These are phyloP conservation scores for Pontederia crassipes DNA, from an alignment of 176 grass and related monocot genomes.

Conservation along the genomic window DNA sequence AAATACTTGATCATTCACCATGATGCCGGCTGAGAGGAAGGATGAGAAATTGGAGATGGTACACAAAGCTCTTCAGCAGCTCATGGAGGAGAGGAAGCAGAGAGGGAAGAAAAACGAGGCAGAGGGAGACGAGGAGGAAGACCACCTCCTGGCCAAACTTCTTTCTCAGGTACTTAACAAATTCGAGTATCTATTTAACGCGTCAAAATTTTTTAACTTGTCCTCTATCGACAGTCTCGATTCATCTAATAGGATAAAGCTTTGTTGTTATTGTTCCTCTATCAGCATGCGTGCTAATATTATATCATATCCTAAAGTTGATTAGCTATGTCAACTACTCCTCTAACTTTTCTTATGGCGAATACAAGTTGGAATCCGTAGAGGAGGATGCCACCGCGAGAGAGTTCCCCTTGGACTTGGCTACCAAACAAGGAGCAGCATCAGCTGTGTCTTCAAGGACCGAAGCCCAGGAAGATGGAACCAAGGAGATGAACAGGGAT, in stretches of 20 bases:
- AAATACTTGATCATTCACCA: background rate
- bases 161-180: conserved; percentile 1
- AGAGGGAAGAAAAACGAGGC: background rate
- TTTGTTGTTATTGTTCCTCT: too few relatives aligned
- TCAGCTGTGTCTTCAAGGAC: background rate
- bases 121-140: conserved; percentile 5
- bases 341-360: background rate
- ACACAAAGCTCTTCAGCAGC: background rate
- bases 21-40: background rate
- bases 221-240: too few relatives aligned
- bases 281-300: background rate
- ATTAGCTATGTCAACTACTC: too few relatives aligned
- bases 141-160: conserved; percentile 1
- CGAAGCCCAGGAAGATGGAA: background rate
- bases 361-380: background rate
- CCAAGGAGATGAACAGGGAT: conserved; percentile 3
- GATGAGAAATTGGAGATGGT: conserved; percentile 1
- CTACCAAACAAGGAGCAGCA: background rate
- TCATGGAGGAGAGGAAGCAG: conserved; percentile 7
- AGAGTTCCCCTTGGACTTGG: background rate
- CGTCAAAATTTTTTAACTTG: too few relatives aligned
- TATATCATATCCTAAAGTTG: background rate
- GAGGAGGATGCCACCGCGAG: background rate
- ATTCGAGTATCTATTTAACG: too few relatives aligned
- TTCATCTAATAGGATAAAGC: too few relatives aligned